These are phyloP conservation scores for Penicillium janthinellum DNA, from an alignment of 2,329 filamentous ascomycete species.

Conservation along the genomic window DNA sequence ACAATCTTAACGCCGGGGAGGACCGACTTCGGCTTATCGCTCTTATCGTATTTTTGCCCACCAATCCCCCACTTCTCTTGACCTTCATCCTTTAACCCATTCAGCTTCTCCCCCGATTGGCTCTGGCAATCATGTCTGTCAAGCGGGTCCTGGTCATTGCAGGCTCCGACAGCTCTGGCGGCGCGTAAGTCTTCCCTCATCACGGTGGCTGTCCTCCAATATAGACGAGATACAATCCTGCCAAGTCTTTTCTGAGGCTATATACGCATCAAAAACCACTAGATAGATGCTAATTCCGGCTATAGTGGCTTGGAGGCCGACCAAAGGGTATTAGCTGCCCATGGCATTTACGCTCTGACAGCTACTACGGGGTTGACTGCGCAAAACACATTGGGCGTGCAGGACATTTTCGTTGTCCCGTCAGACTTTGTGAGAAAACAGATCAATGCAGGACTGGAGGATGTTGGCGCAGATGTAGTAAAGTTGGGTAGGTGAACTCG, in stretches of 20 bases:
- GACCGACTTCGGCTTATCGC: conserved; percentile 1
- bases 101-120: conserved; percentile 13
- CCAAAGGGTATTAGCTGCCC: conserved; percentile 88
- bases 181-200: conserved; percentile 64
- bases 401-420: conserved; percentile 77
- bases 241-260: background rate
- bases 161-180: conserved; percentile 87
- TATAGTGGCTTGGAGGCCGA: conserved; percentile 88
- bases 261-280: background rate
- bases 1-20: background rate
- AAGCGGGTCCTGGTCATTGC: conserved; percentile 76
- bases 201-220: conserved; percentile 8
- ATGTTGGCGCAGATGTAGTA: conserved; percentile 85
- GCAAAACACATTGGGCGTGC: conserved; percentile 86
- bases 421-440: conserved; percentile 78
- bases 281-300: conserved; percentile 11
- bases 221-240: conserved; percentile 1
- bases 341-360: conserved; percentile 95
- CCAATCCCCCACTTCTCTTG: conserved; percentile 10
- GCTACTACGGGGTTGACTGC: conserved; percentile 94
- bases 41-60: conserved; percentile 20
- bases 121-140: conserved; percentile 34
- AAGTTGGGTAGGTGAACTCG: conserved; percentile 71
- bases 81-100: background rate
- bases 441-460: conserved; percentile 79